Evolutionary conservation across 129 eudicot genomes (phyloP).

Genomic region (Oenanthe sinensis): DNA sequence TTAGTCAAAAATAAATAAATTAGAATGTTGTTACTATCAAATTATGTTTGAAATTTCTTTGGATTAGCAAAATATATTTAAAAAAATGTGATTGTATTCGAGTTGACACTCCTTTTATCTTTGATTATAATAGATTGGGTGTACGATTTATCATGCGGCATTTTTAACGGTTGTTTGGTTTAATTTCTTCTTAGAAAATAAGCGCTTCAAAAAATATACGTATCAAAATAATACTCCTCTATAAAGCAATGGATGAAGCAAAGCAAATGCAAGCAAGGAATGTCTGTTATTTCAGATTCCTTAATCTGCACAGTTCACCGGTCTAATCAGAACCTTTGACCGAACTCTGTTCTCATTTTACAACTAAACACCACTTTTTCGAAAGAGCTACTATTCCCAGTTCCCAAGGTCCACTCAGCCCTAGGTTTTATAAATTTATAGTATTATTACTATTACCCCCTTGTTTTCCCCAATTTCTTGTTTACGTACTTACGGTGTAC

Average conservation of each 20-base stretch:
- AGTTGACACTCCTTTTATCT: too few relatives aligned
- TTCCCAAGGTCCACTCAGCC: neutral
- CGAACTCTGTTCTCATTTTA: slow-evolving; percentile 13
- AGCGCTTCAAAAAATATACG: neutral
- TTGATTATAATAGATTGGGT: too few relatives aligned
- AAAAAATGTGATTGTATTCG: too few relatives aligned
- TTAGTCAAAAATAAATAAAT: too few relatives aligned
- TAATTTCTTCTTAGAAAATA: neutral
- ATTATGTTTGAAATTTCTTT: neutral
- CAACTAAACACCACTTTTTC: neutral
- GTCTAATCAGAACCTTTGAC: slow-evolving; percentile 45
- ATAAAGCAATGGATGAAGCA: slow-evolving; percentile 3
- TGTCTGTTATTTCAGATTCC: slow-evolving; percentile 23
- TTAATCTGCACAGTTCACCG: slow-evolving; percentile 15
- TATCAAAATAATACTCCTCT: neutral
- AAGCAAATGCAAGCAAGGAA: slow-evolving; percentile 14
- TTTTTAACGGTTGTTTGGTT: too few relatives aligned
- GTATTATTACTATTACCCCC: too few relatives aligned
- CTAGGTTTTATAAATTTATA: slow-evolving; percentile 5
- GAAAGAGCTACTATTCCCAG: neutral
- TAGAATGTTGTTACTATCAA: neutral
- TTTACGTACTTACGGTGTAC: neutral
- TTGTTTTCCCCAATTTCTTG: neutral
- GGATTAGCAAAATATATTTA: neutral
- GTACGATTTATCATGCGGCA: too few relatives aligned